Conservation (phyloP, 2,329 filamentous ascomycete genomes). For the Neurospora crassa region DNA sequence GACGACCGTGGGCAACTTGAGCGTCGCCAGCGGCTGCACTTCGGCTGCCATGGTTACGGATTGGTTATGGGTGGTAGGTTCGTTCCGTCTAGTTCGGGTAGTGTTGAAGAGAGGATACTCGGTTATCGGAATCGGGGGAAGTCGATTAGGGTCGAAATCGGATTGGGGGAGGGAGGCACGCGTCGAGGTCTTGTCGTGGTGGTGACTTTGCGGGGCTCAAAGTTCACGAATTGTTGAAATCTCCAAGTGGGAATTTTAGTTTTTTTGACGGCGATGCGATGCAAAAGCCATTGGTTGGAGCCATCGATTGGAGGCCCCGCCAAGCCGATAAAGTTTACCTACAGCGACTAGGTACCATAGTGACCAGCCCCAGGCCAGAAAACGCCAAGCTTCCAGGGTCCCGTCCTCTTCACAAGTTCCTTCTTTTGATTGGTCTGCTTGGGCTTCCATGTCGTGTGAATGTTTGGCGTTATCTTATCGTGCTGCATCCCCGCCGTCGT, state of each 20-base stretch:
- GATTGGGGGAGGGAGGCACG: neutral
- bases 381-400: neutral
- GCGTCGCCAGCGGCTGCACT: slow-evolving; percentile 67
- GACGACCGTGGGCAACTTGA: slow-evolving; percentile 77
- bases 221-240: neutral
- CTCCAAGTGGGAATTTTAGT: neutral
- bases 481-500: neutral
- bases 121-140: neutral
- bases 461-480: neutral
- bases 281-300: neutral
- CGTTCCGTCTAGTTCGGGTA: neutral
- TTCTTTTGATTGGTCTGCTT: neutral
- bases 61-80: neutral
- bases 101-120: neutral
- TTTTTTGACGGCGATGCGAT: neutral
- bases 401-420: neutral
- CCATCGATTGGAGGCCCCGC: neutral
- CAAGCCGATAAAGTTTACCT: neutral
- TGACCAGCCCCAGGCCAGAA: neutral
- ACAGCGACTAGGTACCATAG: neutral
- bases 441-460: neutral
- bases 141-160: neutral
- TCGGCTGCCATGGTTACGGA: slow-evolving; percentile 65
- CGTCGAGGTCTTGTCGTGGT: neutral
- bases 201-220: neutral